phyloP scores from a whole-genome alignment of 495 filamentous ascomycete genomes.

The Penicillium pulvis region DNA sequence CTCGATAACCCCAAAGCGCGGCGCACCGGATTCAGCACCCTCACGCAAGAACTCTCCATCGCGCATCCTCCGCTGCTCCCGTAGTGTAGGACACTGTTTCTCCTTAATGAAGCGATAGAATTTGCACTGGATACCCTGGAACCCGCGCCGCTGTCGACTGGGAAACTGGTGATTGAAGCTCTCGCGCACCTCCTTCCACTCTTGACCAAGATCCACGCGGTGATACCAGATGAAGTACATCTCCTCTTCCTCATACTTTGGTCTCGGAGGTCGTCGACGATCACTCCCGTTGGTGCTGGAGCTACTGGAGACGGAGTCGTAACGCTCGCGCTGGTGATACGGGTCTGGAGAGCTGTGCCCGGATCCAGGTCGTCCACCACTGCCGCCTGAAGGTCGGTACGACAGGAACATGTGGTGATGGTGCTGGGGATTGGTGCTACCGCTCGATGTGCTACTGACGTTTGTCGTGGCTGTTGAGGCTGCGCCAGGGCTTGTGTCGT shows the following conservation, averaged over 20 bases:
- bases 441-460: slow-evolving; percentile 16
- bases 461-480: slow-evolving; percentile 26
- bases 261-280: slow-evolving; percentile 47
- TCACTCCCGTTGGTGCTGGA: slow-evolving; percentile 41
- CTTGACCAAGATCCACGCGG: slow-evolving; percentile 53
- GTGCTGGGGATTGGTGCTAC: slow-evolving; percentile 17
- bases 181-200: slow-evolving; percentile 54
- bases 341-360: slow-evolving; percentile 38
- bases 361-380: slow-evolving; percentile 20
- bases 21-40: slow-evolving; percentile 21
- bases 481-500: slow-evolving; percentile 26
- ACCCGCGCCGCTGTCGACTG: slow-evolving; percentile 43
- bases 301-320: slow-evolving; percentile 46
- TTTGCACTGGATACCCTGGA: slow-evolving; percentile 57
- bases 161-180: slow-evolving; percentile 53
- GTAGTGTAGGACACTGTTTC: slow-evolving; percentile 48
- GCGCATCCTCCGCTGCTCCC: slow-evolving; percentile 47
- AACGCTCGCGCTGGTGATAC: slow-evolving; percentile 42
- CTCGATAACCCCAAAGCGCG: slow-evolving; percentile 41
- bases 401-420: slow-evolving; percentile 28
- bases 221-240: slow-evolving; percentile 60
- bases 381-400: slow-evolving; percentile 18
- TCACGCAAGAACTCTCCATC: slow-evolving; percentile 48
- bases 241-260: slow-evolving; percentile 55
- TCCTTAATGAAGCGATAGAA: slow-evolving; percentile 56